Conservation (phyloP, 225 moss, liverwort and hornwort genomes). For the Bryum argenteum region DNA sequence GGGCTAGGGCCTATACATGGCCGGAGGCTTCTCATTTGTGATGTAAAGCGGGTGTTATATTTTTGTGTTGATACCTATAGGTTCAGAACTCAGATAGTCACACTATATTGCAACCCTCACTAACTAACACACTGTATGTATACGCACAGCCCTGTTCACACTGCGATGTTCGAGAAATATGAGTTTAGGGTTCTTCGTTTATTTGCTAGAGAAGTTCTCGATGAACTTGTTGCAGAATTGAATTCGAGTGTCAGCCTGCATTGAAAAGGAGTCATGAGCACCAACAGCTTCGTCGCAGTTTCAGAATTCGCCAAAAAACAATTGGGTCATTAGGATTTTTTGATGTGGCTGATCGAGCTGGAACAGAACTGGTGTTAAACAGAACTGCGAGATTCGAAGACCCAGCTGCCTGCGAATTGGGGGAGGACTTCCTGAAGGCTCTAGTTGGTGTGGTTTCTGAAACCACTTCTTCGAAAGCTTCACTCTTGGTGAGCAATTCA, state of each 20-base stretch:
- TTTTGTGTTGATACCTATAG: too few species aligned
- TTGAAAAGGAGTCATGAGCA: neutral
- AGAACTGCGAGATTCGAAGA: neutral
- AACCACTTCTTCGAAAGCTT: neutral
- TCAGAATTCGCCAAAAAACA: neutral
- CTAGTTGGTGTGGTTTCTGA: neutral
- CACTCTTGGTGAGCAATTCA: neutral
- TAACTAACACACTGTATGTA: too few species aligned
- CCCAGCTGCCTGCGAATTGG: neutral
- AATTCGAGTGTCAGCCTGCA: neutral
- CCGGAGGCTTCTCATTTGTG: too few species aligned
- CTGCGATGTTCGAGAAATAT: neutral
- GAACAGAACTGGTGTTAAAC: neutral
- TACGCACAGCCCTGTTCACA: neutral
- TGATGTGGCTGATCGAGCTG: neutral
- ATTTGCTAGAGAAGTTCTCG: neutral
- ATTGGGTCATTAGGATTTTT: neutral
- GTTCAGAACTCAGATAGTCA: too few species aligned
- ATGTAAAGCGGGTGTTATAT: too few species aligned
- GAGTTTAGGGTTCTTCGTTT: neutral
- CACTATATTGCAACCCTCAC: too few species aligned
- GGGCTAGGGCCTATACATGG: too few species aligned
- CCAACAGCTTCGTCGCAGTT: neutral
- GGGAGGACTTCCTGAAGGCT: neutral
- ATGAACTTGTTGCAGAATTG: neutral